Evolutionary conservation across 257 asterid genomes (phyloP), one percentile per base, ranked within the genome.

Genomic region (Forsythia suspensa): DNA sequence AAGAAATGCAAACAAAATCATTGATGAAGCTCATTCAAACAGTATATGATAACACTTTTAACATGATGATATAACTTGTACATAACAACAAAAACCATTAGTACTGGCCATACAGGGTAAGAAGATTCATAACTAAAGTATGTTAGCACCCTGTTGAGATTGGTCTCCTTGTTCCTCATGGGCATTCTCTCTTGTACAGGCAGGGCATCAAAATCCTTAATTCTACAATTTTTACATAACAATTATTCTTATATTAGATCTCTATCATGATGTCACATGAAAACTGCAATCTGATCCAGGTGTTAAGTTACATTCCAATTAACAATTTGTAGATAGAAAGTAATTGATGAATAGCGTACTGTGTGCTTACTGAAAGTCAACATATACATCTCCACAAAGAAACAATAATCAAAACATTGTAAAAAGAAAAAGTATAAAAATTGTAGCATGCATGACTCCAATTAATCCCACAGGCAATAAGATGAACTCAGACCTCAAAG

Each of bases 391-490:
- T 43, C 12, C 51, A 43, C 13, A 43, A 43, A 51, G 59, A 52
- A 20, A 20, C 37, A 59, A 21, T 20, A 63, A 63, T 8, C 9
- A 63, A 24, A 21, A 63, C 13, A 63, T 63, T 20, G 37, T 0
- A 21, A 59, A 59, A 59, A 43, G 8, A 43, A n/a, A 59, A 29
- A 29, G 2, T 1, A 29, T 6, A 8, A 18, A n/a, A 59, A 1
- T 57, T 57, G 67, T 59, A 59, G 36, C 12, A 59, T 18, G 67
- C 67, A 59, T n/a, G 68, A n/a, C 34, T 3, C 21, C 21, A 55
- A 52, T 70, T 36, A 79, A 13, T 43, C 74, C 69, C 15, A 78
- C 77, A 73, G 21, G 51, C 12, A 83, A 44, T 18, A 81, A 16
- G 76, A 70, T 61, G 52, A 67, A 42, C 38, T 67, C 21, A 48